A percentile compares a stretch with the other conserved stretches of the same genome.
These are phyloP conservation scores for Pachysandra terminalis DNA, from an alignment of 164 flowering plant species.

Conservation along the genomic window DNA sequence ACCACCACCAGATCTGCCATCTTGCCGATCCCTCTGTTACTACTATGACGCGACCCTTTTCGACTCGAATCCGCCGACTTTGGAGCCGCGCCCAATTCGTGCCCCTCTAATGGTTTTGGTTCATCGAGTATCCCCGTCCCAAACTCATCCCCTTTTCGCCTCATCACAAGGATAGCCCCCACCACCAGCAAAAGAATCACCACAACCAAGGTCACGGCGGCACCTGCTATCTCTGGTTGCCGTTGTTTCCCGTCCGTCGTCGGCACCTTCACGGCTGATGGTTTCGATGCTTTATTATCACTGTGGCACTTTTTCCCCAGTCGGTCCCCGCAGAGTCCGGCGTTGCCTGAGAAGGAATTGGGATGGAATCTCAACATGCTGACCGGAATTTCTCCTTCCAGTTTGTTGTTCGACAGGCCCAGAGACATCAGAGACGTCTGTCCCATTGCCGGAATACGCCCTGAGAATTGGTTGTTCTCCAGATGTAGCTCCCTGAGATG, in stretches of 20 bases:
- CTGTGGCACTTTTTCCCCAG: slow-evolving; percentile 24
- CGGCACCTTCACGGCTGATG: neutral
- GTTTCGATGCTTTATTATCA: slow-evolving; percentile 14
- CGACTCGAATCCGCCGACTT: slow-evolving; percentile 8
- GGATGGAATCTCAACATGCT: slow-evolving; percentile 62
- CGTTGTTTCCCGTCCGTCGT: neutral
- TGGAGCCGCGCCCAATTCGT: slow-evolving; percentile 16
- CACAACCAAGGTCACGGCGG: slow-evolving; percentile 16
- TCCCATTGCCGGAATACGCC: no score
- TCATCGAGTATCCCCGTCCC: slow-evolving; percentile 32
- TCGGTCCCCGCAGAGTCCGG: slow-evolving; percentile 50
- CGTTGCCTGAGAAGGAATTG: slow-evolving; percentile 44
- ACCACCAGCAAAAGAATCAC: slow-evolving; percentile 13
- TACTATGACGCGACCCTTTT: slow-evolving; percentile 7
- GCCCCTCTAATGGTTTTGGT: slow-evolving; percentile 29
- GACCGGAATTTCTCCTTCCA: no score
- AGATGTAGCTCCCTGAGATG: no score
- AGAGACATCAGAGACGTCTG: no score
- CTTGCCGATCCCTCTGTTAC: slow-evolving; percentile 16
- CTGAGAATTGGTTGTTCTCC: no score
- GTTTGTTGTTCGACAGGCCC: no score
- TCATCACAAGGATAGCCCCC: slow-evolving; percentile 9
- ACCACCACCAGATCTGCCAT: slow-evolving; percentile 56
- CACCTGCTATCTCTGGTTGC: slow-evolving; percentile 10
- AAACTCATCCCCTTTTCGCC: slow-evolving; percentile 29